Evolutionary conservation across 495 filamentous ascomycete genomes (phyloP).

Genomic region (Endocarpon pusillum): DNA sequence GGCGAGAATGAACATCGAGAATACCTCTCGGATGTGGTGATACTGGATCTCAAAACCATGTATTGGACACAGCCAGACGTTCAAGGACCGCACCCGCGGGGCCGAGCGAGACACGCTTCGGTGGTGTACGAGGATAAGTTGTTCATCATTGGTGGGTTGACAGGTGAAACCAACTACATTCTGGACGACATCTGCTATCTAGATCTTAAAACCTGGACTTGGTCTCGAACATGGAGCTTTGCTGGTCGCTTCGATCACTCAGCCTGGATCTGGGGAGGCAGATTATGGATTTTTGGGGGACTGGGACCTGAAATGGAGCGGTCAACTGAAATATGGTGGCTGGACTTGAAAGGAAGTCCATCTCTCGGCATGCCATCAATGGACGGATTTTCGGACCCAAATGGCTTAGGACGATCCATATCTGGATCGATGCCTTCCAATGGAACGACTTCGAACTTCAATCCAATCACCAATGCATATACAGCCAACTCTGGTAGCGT

Average conservation of each 20-base stretch:
- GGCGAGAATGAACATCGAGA: constrained; percentile 95
- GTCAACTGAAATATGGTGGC: constrained; percentile 86
- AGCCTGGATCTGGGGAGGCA: constrained; percentile 75
- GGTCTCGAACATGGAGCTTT: constrained; percentile 92
- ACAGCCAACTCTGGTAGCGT: constrained; percentile 79
- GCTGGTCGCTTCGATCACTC: constrained; percentile 87
- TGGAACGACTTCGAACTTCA: constrained; percentile 14
- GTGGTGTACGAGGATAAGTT: constrained; percentile 92
- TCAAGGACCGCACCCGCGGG: constrained; percentile 64
- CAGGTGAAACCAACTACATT: constrained; percentile 70
- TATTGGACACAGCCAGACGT: constrained; percentile 88
- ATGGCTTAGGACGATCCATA: constrained; percentile 15
- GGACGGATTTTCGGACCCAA: constrained; percentile 44
- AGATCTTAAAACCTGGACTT: constrained; percentile 92
- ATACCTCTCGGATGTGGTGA: constrained; percentile 87
- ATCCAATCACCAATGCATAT: constrained; percentile 60
- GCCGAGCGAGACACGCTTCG: constrained; percentile 80
- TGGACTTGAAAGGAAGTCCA: constrained; percentile 79
- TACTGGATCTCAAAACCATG: constrained; percentile 84
- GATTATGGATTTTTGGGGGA: constrained; percentile 95
- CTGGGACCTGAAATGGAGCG: constrained; percentile 90
- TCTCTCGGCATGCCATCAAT: constrained; percentile 59
- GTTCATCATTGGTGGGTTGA: constrained; percentile 83
- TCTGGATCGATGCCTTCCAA: constrained; percentile 3
- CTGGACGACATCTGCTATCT: constrained; percentile 91